Evolutionary conservation across 495 filamentous ascomycete genomes (phyloP), one percentile per base, ranked within the genome.

Genomic region (Parmelia sp.): DNA sequence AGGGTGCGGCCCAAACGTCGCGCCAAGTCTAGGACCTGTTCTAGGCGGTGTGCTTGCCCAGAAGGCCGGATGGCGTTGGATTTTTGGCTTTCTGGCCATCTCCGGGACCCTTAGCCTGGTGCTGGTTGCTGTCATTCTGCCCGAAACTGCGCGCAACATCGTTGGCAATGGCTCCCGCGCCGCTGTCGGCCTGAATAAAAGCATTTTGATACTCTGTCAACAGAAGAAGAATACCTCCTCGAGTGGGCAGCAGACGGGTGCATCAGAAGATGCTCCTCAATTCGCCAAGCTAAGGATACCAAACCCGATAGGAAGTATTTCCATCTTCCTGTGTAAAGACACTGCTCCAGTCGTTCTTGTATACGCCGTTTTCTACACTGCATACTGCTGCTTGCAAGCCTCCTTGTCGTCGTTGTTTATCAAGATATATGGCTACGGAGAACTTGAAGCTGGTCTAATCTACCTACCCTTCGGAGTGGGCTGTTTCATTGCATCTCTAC

Each of bases 111-210:
- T 74, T 2, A 71, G 74, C 55, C 64, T 71, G 11, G 7, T 72
- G n/a, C 21, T 69, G 1, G 66, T 76, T 0, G n/a, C 71, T 3
- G 36, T 76, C 2, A 66, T 79, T 44, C 59, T 81, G 1, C 74
- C 71, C 4, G 79, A 81, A 58, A 77, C 78, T 0, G 76, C 75
- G 37, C 79, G 88, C 4, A 86, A 84, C n/a, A 81, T 90, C 3
- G 88, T 91, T 0, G 88, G 87, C 0, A 88, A 91, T 71, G 88
- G 88, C 25, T 78, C 75, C 14, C 64, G 73, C 5, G 71, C 72
- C 14, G 69, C 74, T 5, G 69, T 71, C n/a, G 21, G 33, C 35
- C 65, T 67, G 27, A 76, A 76, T 42, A 45, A 45, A 11, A 45
- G 44, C 4, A n/a, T 45, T 10, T 23, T 23, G 10, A 45, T n/a